phyloP scores from a whole-genome alignment of 306 rosid species.

The Prinsepia uniflora region DNA sequence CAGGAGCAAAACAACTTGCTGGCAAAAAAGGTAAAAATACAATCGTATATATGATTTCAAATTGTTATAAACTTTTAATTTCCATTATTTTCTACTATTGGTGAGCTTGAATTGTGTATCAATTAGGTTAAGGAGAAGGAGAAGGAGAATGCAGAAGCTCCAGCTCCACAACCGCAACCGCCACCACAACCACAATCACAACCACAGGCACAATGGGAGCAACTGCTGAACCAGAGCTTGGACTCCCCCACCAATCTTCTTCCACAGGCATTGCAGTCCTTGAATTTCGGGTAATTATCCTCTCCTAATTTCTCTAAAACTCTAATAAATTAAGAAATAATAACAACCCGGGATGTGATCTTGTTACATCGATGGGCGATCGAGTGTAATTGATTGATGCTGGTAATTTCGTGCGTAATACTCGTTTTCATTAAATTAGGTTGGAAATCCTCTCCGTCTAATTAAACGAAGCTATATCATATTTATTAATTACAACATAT shows the following conservation, averaged over 20 bases:
- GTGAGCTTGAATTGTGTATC: not conserved
- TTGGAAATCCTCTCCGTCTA: too few species aligned
- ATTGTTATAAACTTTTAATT: not conserved
- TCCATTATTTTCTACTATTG: not conserved
- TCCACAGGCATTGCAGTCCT: constrained; percentile 40
- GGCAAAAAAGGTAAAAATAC: constrained; percentile 45
- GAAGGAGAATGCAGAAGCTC: constrained; percentile 45
- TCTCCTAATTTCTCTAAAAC: not conserved
- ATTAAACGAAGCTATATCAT: too few species aligned
- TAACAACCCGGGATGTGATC: too few species aligned
- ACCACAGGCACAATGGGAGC: constrained; percentile 21
- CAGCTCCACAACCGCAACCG: too few species aligned
- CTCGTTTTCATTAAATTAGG: too few species aligned
- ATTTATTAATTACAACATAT: not conserved
- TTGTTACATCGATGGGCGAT: too few species aligned
- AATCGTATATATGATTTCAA: not conserved
- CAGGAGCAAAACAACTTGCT: constrained; percentile 68
- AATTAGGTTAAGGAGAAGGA: constrained; percentile 68
- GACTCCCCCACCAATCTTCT: constrained; percentile 22
- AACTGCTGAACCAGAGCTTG: constrained; percentile 22
- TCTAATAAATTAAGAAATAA: too few species aligned
- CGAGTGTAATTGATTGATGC: too few species aligned
- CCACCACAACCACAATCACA: too few species aligned
- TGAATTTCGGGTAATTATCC: constrained; percentile 39
- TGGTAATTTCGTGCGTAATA: too few species aligned